phyloP scores from a whole-genome alignment of 176 grass and related monocot genomes.

The Eragrostis curvula region DNA sequence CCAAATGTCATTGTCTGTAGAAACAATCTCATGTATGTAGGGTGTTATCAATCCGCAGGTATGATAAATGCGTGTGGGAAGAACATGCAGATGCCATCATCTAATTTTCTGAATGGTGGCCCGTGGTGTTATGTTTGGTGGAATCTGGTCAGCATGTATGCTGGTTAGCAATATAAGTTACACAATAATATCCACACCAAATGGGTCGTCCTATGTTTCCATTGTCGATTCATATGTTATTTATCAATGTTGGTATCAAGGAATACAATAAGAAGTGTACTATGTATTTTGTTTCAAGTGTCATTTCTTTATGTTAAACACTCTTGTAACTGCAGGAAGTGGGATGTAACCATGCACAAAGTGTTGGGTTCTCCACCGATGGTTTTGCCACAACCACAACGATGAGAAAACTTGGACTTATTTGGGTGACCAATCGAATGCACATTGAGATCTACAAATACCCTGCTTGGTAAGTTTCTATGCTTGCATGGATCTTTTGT shows the following conservation, averaged over 20 bases:
- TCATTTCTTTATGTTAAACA: conserved; percentile 12
- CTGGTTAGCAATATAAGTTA: conserved; percentile 22
- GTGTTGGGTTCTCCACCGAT: conserved; percentile 94
- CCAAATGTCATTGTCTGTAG: not conserved
- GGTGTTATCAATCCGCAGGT: not conserved
- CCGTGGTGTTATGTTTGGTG: not conserved
- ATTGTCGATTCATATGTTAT: conserved; percentile 1
- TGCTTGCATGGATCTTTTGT: not conserved
- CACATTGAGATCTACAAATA: conserved; percentile 99
- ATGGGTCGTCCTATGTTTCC: not conserved
- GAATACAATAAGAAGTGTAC: conserved; percentile 11
- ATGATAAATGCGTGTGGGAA: not conserved
- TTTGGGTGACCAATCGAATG: conserved; percentile 97
- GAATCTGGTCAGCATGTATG: not conserved
- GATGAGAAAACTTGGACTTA: conserved; percentile 91
- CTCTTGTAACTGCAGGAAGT: conserved; percentile 75
- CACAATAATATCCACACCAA: not conserved
- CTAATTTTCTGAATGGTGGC: not conserved
- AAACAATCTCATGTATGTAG: not conserved
- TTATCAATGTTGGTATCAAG: conserved; percentile 2
- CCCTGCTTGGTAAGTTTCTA: conserved; percentile 78
- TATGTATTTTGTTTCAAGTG: not conserved
- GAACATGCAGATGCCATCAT: not conserved
- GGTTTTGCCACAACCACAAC: conserved; percentile 95
- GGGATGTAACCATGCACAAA: conserved; percentile 94